These are phyloP conservation scores for Aspergillus ostianus DNA, from an alignment of 495 filamentous ascomycete species.

Conservation along the genomic window DNA sequence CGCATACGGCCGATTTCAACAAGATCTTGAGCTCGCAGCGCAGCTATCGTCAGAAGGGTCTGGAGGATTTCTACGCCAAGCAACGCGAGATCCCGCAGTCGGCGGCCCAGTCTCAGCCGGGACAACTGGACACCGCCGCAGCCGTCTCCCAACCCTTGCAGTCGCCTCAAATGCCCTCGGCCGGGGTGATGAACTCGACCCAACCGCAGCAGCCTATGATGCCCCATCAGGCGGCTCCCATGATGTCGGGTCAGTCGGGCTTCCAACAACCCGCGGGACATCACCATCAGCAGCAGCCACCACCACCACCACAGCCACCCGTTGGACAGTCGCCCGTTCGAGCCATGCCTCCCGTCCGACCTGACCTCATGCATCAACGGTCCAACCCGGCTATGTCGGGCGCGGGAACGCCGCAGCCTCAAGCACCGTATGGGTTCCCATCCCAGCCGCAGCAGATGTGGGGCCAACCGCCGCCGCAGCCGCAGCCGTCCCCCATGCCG, in stretches of 20 bases:
- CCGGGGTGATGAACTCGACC: slow-evolving; percentile 37
- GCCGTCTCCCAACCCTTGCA: slow-evolving; percentile 47
- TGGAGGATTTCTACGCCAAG: slow-evolving; percentile 73
- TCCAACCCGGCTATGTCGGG: slow-evolving; percentile 41
- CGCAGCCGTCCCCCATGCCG: slow-evolving; percentile 49
- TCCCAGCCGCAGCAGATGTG: slow-evolving; percentile 49
- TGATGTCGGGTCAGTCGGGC: slow-evolving; percentile 38
- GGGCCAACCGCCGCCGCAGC: slow-evolving; percentile 55
- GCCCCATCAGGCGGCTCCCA: slow-evolving; percentile 41
- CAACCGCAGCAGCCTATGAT: slow-evolving; percentile 38
- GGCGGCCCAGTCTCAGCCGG: slow-evolving; percentile 45
- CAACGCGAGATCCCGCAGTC: slow-evolving; percentile 70
- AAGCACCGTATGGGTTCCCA: slow-evolving; percentile 47
- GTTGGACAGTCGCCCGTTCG: slow-evolving; percentile 46
- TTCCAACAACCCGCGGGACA: slow-evolving; percentile 37
- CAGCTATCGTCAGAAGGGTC: slow-evolving; percentile 67
- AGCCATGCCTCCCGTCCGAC: slow-evolving; percentile 40
- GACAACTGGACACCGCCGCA: slow-evolving; percentile 50
- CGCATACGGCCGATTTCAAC: slow-evolving; percentile 88
- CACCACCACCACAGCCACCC: slow-evolving; percentile 14
- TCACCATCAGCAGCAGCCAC: slow-evolving; percentile 20
- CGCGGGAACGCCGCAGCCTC: slow-evolving; percentile 33
- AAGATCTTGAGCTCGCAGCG: slow-evolving; percentile 74
- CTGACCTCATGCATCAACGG: slow-evolving; percentile 48
- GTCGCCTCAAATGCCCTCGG: slow-evolving; percentile 39